Evolutionary conservation across 2,329 filamentous ascomycete species (phyloP).

Genomic region (Xylariaceae sp.): DNA sequence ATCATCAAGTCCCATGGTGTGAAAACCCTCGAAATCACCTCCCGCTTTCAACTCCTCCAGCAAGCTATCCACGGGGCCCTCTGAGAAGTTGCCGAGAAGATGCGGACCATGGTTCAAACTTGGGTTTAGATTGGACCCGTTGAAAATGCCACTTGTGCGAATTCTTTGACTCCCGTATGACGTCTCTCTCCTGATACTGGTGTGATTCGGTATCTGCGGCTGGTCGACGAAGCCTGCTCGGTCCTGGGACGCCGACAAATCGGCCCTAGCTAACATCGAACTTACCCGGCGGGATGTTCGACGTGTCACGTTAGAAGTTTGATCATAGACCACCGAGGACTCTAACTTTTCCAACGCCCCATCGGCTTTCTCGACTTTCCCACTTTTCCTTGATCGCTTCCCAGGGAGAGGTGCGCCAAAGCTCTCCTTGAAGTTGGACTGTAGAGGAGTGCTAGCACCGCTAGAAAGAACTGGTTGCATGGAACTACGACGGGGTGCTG

Average conservation of each 20-base stretch:
- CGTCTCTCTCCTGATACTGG: slow-evolving; percentile 57
- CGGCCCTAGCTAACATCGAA: slow-evolving; percentile 80
- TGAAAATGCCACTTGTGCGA: slow-evolving; percentile 52
- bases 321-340: slow-evolving; percentile 66
- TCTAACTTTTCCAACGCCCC: slow-evolving; percentile 58
- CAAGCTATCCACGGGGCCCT: slow-evolving; percentile 63
- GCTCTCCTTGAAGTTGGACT: slow-evolving; percentile 68
- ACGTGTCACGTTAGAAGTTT: slow-evolving; percentile 47
- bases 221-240: slow-evolving; percentile 72
- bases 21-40: slow-evolving; percentile 61
- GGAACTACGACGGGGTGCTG: slow-evolving; percentile 53
- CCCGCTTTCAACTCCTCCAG: slow-evolving; percentile 62
- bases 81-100: slow-evolving; percentile 57
- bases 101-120: slow-evolving; percentile 36
- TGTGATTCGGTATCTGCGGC: slow-evolving; percentile 37
- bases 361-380: slow-evolving; percentile 41
- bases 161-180: slow-evolving; percentile 66
- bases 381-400: slow-evolving; percentile 49
- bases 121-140: slow-evolving; percentile 33
- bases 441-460: slow-evolving; percentile 71
- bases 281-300: slow-evolving; percentile 75
- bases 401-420: slow-evolving; percentile 57
- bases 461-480: slow-evolving; percentile 65
- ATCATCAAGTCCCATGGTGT: slow-evolving; percentile 67
- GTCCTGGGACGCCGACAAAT: slow-evolving; percentile 80